Evolutionary conservation across 495 filamentous ascomycete genomes (phyloP), one percentile per base, ranked within the genome.

Genomic region (Letharia lupina): DNA sequence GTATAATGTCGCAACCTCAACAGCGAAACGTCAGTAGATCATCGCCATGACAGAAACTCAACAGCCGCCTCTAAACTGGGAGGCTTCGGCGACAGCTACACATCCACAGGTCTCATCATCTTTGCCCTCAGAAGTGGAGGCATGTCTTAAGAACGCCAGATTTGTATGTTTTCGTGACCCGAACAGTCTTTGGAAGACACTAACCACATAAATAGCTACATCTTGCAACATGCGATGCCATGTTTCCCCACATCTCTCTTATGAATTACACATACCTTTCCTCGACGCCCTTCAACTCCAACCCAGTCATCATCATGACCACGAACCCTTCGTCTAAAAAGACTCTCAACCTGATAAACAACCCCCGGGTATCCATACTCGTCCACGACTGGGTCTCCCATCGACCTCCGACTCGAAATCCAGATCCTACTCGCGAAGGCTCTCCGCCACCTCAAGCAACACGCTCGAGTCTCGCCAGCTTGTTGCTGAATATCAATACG

Each of bases 241-340:
- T 93, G 74, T 83, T 84, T 70, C 94, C 94, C 20, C 94, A 98
- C 78, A 89, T 98, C 74, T 93, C 91, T 37, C 86, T 98, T 69
- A 98, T 98, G 94, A 96, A 96, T 78, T 98, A 97, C 80, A 97
- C 94, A 72, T 98, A 96, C 79, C 89, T 98, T 62, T 89, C 93
- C 23, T 85, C 83, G 0, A 90, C 90, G 9, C 90, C 91, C 23
- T 93, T 86, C 77, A 83, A 85, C 44, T 71, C 83, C 42, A 78
- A 82, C 63, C 91, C 90, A 31, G 86, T 86, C 63, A 93, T 96
- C 69, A 87, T 96, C 76, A 96, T 96, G 91, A 96, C 92, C 58
- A 93, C 90, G 65, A 93, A 95, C 74, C 86, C 90, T 7, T 83
- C 88, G 50, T 93, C 90, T 61, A 90, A 89, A 69, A 97, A 97